Percentiles rank a stretch among this genome's conserved stretches.
Conservation (phyloP, 345 rosid genomes). For the Gossypium sturtianum region DNA sequence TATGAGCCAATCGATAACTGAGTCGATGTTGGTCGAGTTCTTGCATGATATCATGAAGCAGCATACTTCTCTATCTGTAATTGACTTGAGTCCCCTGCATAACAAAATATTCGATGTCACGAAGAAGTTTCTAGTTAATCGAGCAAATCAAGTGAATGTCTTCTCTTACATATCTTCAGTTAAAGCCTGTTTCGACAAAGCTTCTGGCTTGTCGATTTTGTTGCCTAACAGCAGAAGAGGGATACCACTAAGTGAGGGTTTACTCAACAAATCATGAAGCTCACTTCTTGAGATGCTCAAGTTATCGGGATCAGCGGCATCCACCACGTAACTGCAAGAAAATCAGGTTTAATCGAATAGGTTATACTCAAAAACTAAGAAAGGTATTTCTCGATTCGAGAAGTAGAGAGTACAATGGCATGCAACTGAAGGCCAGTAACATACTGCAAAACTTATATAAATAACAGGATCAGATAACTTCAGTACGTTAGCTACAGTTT, state of each 20-base stretch:
- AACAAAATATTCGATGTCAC: not conserved
- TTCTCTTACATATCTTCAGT: constrained; percentile 71
- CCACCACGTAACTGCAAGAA: constrained; percentile 66
- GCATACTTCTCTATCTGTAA: constrained; percentile 84
- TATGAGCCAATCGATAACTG: constrained; percentile 87
- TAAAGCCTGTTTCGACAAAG: constrained; percentile 73
- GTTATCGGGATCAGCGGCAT: constrained; percentile 88
- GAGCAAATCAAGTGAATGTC: not conserved
- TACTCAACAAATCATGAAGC: constrained; percentile 77
- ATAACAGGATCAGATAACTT: not conserved
- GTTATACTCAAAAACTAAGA: not conserved
- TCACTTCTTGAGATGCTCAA: constrained; percentile 74
- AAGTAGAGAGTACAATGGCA: not conserved
- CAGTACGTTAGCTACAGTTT: not conserved
- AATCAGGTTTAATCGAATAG: not conserved
- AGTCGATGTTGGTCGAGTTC: constrained; percentile 81
- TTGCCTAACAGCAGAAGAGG: constrained; percentile 84
- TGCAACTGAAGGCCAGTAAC: not conserved
- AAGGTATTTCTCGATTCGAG: not conserved
- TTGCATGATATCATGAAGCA: constrained; percentile 96
- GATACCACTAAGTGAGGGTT: constrained; percentile 73
- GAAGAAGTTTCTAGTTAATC: not conserved
- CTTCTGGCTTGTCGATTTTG: constrained; percentile 91
- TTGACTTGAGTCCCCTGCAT: constrained; percentile 59
- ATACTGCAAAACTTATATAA: not conserved